phyloP scores from a whole-genome alignment of 352 stramenopile species.

The Phytophthora cryptogea region DNA sequence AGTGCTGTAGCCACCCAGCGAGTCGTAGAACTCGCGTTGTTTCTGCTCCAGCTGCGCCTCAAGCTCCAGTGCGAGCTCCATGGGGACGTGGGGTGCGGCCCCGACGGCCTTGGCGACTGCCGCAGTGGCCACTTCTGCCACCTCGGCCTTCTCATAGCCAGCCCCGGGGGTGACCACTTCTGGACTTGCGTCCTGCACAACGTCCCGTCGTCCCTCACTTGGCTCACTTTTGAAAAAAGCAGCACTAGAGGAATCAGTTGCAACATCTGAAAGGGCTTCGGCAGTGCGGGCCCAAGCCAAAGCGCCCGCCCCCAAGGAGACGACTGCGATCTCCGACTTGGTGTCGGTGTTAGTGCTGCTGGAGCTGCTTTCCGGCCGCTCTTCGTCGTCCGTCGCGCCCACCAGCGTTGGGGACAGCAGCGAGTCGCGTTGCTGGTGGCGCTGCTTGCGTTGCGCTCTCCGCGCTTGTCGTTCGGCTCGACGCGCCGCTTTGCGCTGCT shows the following conservation, averaged over 20 bases:
- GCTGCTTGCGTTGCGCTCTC: constrained; percentile 29
- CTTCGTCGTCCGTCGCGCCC: constrained; percentile 24
- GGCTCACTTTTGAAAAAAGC: constrained; percentile 28
- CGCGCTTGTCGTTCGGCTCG: constrained; percentile 33
- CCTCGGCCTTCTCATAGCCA: constrained; percentile 7
- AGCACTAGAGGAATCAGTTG: constrained; percentile 14
- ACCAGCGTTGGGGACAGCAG: constrained; percentile 25
- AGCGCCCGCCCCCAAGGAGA: constrained; percentile 5
- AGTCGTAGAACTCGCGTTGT: constrained; percentile 43
- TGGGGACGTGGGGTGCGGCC: constrained; percentile 7
- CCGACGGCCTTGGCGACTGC: constrained; percentile 13
- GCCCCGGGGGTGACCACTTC: constrained; percentile 21
- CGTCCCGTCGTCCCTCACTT: constrained; percentile 15
- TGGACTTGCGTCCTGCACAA: constrained; percentile 21
- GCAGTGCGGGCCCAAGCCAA: constrained; percentile 23
- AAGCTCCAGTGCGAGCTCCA: constrained; percentile 25
- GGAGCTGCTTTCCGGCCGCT: constrained; percentile 14
- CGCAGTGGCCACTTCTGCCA: constrained; percentile 13
- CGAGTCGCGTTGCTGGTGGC: constrained; percentile 1
- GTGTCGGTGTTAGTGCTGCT: constrained; percentile 5
- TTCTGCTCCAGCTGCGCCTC: constrained; percentile 39
- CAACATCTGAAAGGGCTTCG: constrained; percentile 22
- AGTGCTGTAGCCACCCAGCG: constrained; percentile 47
- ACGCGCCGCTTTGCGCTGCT: constrained; percentile 36
- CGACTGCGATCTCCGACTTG: constrained; percentile 1